Base-by-base conservation (phyloP, 1,284 basidiomycete species). In the Ustilago esculenta region DNA sequence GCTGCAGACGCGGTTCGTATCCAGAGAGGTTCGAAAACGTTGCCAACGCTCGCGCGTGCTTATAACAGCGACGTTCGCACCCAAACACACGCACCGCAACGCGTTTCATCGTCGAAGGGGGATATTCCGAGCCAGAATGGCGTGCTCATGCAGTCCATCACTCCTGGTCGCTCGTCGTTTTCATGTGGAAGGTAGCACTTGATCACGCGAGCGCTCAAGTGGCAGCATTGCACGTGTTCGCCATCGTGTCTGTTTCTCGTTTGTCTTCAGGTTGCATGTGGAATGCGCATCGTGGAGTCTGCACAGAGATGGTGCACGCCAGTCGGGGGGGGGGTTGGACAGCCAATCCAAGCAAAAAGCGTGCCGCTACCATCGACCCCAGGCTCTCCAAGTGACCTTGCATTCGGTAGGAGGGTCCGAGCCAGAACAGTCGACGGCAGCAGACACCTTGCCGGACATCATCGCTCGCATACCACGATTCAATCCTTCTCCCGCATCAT, bases 311-410 rank as follows among this genome's bases (percentile, higher is more conserved):
- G n/a, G 21, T 45, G 45, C 54, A 57, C 61, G 55, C 54, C 50
- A 57, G 54, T 58, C 63, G 55, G 35, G 25, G 23, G 10, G 25
- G 34, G 14, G 29, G 47, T 39, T 46, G 50, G 36, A 50, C 64
- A 67, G 57, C 56, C 56, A 29, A 39, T 60, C 64, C 49, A 50
- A 48, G 49, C 53, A 33, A 55, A 25, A 17, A 21, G 34, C 41
- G n/a, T n/a, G n/a, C 34, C 35, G 32, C 42, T 25, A 27, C 54
- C 53, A 46, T 21, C 35, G 40, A 36, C 66, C 58, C 66, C 33
- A 63, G 59, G 66, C 66, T 69, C 66, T 69, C 55, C 66, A 69
- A 53, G 35, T 50, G 66, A 69, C 66, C 66, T 69, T 69, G 33
- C 59, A 57, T 69, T 57, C 1, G 50, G 45, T 36, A 35, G 41